Evolutionary conservation across 768 basidiomycete species (phyloP), one percentile per base, ranked within the genome.

Genomic region (Rhodosporidiobolus odoratus): DNA sequence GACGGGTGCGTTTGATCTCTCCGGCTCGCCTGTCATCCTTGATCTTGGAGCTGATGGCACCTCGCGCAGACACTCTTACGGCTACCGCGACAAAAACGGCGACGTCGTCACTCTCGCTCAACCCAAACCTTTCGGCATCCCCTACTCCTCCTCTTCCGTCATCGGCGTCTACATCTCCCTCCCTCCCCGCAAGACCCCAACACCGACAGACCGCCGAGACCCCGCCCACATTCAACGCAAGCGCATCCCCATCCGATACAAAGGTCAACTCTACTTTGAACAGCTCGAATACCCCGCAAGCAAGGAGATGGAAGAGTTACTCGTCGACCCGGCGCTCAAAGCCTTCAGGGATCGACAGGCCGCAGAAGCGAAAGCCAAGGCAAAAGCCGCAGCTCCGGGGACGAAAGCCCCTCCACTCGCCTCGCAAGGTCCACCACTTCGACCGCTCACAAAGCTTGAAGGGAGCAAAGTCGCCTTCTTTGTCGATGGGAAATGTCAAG

Each of bases 261-360:
- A 95, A 80, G 91, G 91, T n/a, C 93, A 95, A 80, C 89, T 92
- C 72, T 93, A 94, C 79, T 97, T 97, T 79, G 96, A 99, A 81
- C 87, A 87, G 69, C 82, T 91, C 70, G 95, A 98, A 79, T 97
- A 96, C 78, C 80, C 87, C 16, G 86, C 87, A 68, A 86, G 84
- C 37, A 96, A 94, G 79, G 96, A 99, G 81, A 98, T 98, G 96
- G 82, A 85, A 19, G 83, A 87, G 45, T 85, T 98, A 71, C 86
- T 94, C 84, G 91, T 93, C 73, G 87, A 81, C 32, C 78, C 80
- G 7, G 76, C 78, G n/a, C 76, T 73, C 38, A 67, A 72, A 34
- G 90, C 91, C 75, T 89, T 89, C 76, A 21, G 45, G 17, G n/a
- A 65, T 5, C 54, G 64, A 4, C 82, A 86, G 3, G 85, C 85